These are phyloP conservation scores for Acacia crassicarpa DNA, from an alignment of 306 rosid species.

Conservation along the genomic window DNA sequence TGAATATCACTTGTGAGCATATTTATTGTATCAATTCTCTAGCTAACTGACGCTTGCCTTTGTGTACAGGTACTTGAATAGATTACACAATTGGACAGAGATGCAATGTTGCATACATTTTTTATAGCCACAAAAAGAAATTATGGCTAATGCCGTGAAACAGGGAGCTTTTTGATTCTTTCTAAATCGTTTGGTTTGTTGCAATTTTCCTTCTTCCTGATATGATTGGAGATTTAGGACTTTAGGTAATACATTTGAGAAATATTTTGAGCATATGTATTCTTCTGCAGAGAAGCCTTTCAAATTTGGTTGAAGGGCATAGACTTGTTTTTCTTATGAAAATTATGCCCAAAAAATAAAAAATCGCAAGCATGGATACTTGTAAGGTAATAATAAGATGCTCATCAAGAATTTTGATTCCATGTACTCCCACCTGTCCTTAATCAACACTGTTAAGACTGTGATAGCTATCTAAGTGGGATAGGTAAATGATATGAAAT, in stretches of 20 bases:
- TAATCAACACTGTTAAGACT: no score
- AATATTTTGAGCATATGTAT: neutral
- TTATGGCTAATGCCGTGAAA: neutral
- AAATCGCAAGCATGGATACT: neutral
- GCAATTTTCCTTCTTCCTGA: neutral
- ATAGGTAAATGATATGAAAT: no score
- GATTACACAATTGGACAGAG: neutral
- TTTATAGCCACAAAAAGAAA: neutral
- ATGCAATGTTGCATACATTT: neutral
- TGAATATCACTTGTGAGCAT: neutral
- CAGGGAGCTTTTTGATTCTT: neutral
- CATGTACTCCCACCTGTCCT: no score
- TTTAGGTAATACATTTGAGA: neutral
- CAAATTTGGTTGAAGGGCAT: neutral
- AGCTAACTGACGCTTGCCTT: neutral
- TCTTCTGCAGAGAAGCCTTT: neutral
- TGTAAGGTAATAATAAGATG: neutral
- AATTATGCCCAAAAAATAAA: neutral
- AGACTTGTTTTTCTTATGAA: neutral
- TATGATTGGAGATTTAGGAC: neutral
- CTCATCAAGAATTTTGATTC: neutral
- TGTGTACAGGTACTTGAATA: slow-evolving; percentile 14
- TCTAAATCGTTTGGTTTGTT: neutral
- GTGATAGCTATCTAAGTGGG: no score
- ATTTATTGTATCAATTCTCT: neutral